Evolutionary conservation across 2,329 filamentous ascomycete species (phyloP).

Genomic region (Nemania sp.): DNA sequence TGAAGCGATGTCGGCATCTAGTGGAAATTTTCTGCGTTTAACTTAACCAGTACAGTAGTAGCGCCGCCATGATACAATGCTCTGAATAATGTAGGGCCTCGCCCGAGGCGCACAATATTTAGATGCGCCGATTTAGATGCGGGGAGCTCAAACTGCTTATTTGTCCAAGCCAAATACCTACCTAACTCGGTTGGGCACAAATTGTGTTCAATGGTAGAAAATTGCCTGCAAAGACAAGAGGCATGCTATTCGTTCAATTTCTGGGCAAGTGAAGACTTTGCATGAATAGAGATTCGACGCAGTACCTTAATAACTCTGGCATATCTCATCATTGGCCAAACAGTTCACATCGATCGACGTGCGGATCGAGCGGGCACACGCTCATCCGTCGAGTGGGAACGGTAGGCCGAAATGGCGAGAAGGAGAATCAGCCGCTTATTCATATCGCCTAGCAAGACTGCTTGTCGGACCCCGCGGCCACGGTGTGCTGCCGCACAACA

Average conservation of each 20-base stretch:
- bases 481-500: not conserved
- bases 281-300: not conserved
- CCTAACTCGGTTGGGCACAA: slow-evolving; percentile 4
- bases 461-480: not conserved
- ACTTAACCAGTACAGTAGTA: slow-evolving; percentile 18
- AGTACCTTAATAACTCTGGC: not conserved
- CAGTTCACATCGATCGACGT: not conserved
- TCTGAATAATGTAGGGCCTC: slow-evolving; percentile 8
- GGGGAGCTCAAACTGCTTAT: slow-evolving; percentile 13
- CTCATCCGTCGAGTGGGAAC: not conserved
- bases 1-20: slow-evolving; percentile 23
- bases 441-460: not conserved
- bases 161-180: not conserved
- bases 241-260: not conserved
- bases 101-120: slow-evolving; percentile 13
- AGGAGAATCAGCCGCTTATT: not conserved
- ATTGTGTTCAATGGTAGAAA: not conserved
- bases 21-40: slow-evolving; percentile 1
- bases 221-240: slow-evolving; percentile 1
- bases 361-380: not conserved
- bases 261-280: not conserved
- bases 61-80: slow-evolving; percentile 17
- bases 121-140: slow-evolving; percentile 16
- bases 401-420: not conserved
- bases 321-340: not conserved